Conservation (phyloP, 179 eudicot genomes). For the Spergularia azorica region DNA sequence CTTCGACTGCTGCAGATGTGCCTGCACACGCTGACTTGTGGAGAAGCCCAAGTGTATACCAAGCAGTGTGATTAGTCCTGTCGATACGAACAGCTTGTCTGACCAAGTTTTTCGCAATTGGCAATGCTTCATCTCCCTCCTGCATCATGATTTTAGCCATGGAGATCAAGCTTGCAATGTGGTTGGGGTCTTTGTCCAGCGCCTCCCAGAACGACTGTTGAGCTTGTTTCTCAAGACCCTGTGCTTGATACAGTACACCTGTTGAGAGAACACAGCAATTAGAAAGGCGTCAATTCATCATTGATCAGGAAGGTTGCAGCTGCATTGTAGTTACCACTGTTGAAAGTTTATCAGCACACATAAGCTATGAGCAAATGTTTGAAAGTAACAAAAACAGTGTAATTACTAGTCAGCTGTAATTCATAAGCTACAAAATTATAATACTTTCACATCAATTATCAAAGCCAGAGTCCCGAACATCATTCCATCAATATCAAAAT, state of each 20-base stretch:
- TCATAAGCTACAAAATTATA: too few relatives aligned
- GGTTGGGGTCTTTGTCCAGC: constrained; percentile 67
- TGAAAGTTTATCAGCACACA: background rate
- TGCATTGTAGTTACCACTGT: background rate
- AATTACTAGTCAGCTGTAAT: too few relatives aligned
- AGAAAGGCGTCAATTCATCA: constrained; percentile 3
- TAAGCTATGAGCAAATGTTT: background rate
- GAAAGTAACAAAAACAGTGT: too few relatives aligned
- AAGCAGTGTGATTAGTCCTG: constrained; percentile 66
- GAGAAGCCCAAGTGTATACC: constrained; percentile 77
- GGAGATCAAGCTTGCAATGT: constrained; percentile 75
- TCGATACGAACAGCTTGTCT: constrained; percentile 69
- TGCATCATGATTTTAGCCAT: constrained; percentile 53
- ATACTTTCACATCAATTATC: too few relatives aligned
- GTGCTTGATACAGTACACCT: constrained; percentile 73
- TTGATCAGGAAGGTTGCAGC: background rate
- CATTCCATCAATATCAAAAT: too few relatives aligned
- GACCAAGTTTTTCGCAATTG: constrained; percentile 56
- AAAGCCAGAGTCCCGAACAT: too few relatives aligned
- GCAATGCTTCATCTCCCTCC: constrained; percentile 40
- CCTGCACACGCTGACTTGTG: constrained; percentile 54
- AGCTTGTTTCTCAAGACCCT: constrained; percentile 65
- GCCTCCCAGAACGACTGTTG: constrained; percentile 56
- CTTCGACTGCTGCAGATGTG: constrained; percentile 36
- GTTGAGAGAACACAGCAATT: background rate